Base-by-base conservation (phyloP, 257 asterid species). In the Solanum dulcamara region DNA sequence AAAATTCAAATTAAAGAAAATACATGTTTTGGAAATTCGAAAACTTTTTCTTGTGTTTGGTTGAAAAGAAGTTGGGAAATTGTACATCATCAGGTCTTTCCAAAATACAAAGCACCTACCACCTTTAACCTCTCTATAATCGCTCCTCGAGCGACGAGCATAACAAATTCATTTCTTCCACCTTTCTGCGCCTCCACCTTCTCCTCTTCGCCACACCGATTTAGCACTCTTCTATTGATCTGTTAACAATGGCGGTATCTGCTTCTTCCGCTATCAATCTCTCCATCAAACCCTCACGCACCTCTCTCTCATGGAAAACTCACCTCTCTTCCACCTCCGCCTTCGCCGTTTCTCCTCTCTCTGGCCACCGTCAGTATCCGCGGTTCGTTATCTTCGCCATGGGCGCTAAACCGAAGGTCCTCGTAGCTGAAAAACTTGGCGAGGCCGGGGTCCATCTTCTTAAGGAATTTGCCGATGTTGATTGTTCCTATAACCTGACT, bases 361-460 rank as follows among this genome's bases (percentile, higher is more conserved):
- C 35, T 75, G 80, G 38, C 60, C 70, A 59, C 82, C 88, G 75
- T 85, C 86, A 85, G 30, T 85, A 81, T 44, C 89, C 88, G 37
- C 91, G 97, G 26, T 92, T 95, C 83, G 89, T 92, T 24, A 94
- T 93, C 53, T 89, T 89, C n/a, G 86, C 97, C 22, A 84, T 91
- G 94, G 94, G 93, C 53, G 92, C 93, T 40, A 94, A 93, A 84
- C 98, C 98, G 75, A 96, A 98, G 15, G 90, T 96, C 87, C 95
- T 96, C 62, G 97, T 96, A 1, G 91, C 98, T 37, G 99, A 96
- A 84, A 96, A 96, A 85, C 95, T 96, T 86, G 99, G 98, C 3
- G 97, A 94, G 75, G 98, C 97, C 3, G 99, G 99, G 3, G 83
- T 96, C 37, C 74, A 89, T 14, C 95, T 96, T 44, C 89, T 96